These are phyloP conservation scores for Anthoceros angustus DNA, from an alignment of 225 moss, liverwort and hornwort species.

Conservation along the genomic window DNA sequence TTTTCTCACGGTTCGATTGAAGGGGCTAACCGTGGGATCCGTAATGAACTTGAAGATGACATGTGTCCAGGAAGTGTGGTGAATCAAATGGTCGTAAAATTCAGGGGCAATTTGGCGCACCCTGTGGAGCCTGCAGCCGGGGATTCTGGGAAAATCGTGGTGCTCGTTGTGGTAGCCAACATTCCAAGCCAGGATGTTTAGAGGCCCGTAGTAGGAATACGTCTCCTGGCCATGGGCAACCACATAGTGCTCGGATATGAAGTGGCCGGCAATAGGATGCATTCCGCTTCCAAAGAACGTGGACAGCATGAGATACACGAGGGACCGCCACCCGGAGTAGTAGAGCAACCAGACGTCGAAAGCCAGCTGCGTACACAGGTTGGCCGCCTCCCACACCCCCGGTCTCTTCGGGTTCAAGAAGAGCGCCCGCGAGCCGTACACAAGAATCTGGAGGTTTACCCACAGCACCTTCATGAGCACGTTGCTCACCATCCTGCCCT, in stretches of 20 bases:
- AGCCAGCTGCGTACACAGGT: slow-evolving; percentile 39
- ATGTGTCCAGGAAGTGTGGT: slow-evolving; percentile 69
- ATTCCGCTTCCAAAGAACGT: slow-evolving; percentile 90
- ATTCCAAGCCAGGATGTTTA: slow-evolving; percentile 78
- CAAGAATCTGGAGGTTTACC: slow-evolving; percentile 87
- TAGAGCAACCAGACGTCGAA: slow-evolving; percentile 50
- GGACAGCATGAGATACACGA: slow-evolving; percentile 62
- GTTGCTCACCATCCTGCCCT: slow-evolving; percentile 69
- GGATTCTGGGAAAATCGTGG: slow-evolving; percentile 92
- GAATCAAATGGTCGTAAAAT: slow-evolving; percentile 58
- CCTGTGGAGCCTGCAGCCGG: slow-evolving; percentile 64
- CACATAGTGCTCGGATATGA: slow-evolving; percentile 90
- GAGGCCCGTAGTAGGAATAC: slow-evolving; percentile 85
- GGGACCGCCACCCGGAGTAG: slow-evolving; percentile 45
- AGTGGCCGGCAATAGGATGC: slow-evolving; percentile 92
- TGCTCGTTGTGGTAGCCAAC: slow-evolving; percentile 98
- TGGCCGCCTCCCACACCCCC: slow-evolving; percentile 67
- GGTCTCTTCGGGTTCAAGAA: slow-evolving; percentile 89
- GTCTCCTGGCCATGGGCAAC: slow-evolving; percentile 84
- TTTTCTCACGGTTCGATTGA: slow-evolving; percentile 74
- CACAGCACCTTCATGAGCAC: slow-evolving; percentile 34
- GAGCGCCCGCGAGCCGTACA: slow-evolving; percentile 75
- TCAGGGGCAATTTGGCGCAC: slow-evolving; percentile 79
- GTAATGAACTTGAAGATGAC: slow-evolving; percentile 82
- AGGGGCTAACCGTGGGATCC: slow-evolving; percentile 76